Base-by-base conservation (phyloP, 257 asterid genomes). In the Marsdenia floribunda region DNA sequence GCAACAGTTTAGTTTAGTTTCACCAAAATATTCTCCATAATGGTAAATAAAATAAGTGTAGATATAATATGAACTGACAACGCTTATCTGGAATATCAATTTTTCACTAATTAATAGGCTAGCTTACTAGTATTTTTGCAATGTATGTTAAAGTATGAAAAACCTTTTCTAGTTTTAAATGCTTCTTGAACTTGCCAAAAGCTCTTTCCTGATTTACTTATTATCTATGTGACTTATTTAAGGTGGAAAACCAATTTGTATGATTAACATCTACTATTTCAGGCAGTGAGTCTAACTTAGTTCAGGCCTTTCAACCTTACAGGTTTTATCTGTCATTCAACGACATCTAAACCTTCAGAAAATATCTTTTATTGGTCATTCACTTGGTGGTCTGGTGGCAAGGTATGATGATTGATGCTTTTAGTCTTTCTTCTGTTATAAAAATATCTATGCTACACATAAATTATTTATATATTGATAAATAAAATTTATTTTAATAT, bases 351-450 rank as follows among this genome's bases (percentile, higher is more conserved):
- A 70, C 75, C 96, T 91, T 68, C 88, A 82, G 84, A 92, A 89
- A 88, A 90, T 94, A 82, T 94, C 97, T 66, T 90, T 94, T 73
- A 84, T 94, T 40, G 87, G 92, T 70, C 99, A 94, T 85, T 94
- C 99, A 35, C 96, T 94, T 38, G 99, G 99, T 83, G 99, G 99
- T 65, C 83, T 94, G 78, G 79, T 94, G 72, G 87, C 90, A 75
- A 88, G 99, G 85, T 92, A 90, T 35, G 69, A 64, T 64, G 24
- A 16, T 64, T 14, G 69, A 37, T 64, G 24, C 68, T 61, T 44
- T 44, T 64, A 64, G 24, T 35, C 42, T 16, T 64, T 64, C 47
- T 64, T 64, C 29, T 16, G 18, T 33, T 61, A 52, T 0, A 16
- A 42, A 35, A 6, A 61, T 33, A 35, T 16, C 47, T 26, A 8